Base-by-base conservation (phyloP, 202 grass and related monocot species). In the Musa balbisiana region DNA sequence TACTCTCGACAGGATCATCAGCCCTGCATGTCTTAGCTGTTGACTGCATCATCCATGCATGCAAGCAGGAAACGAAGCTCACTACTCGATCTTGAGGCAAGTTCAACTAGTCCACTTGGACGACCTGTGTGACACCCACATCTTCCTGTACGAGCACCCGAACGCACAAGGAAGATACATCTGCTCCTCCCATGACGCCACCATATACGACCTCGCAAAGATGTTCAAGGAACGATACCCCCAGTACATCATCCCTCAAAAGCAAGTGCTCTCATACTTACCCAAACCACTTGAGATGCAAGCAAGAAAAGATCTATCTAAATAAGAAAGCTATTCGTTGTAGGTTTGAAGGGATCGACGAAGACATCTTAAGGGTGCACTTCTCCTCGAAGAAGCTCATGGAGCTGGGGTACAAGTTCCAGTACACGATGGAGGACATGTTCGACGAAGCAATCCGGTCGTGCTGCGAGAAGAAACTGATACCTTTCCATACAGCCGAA, bases 341-440 rank as follows among this genome's bases (percentile, higher is more conserved):
- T 75, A 84, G 79, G 54, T 79, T 94, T n/a, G 33, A 58, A 0
- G 89, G 87, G 16, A 63, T 88, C 25, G 75, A 88, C 19, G 83
- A 83, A 17, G 55, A 59, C 64, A 75, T 90, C 14, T 56, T 27
- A 27, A 23, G 62, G 0, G 69, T 91, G 8, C 75, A 75, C 66
- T 93, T 98, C 81, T 98, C 88, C 11, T 86, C 88, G 10, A 89
- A 86, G 83, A 98, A 98, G 85, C 83, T 98, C 58, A 78, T 85
- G 16, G 79, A 83, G 27, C 80, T 75, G 17, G 94, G 87, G 19
- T 93, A 89, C 79, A 65, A 81, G 81, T 93, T 91, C 81, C 74
- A 67, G 85, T 88, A 88, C 83, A 82, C 83, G 6, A 9, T 73
- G 20, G 87, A 94, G 78, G 95, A 92, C 76, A 98, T 98, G 95